Percentiles rank a stretch among this genome's conserved stretches.
Evolutionary conservation across 1,139 yeast genomes (phyloP).

Genomic region (Entelexis paramagnoliae): DNA sequence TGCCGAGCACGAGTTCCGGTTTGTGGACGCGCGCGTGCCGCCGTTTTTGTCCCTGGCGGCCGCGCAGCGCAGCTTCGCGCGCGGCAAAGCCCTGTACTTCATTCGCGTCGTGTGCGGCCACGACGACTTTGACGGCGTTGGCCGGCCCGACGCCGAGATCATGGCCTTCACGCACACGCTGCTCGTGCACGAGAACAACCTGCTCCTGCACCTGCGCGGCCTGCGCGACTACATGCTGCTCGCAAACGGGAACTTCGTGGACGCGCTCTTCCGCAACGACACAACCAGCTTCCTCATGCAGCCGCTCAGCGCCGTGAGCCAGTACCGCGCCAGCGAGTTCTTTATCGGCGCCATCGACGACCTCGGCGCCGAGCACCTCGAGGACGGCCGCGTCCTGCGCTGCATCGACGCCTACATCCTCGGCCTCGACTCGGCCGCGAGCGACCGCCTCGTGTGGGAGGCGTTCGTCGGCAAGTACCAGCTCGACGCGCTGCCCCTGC

Average conservation of each 20-base stretch:
- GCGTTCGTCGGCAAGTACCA: slow-evolving; percentile 81
- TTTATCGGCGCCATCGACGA: slow-evolving; percentile 15
- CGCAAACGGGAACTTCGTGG: slow-evolving; percentile 69
- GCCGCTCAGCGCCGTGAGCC: slow-evolving; percentile 9
- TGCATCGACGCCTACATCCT: slow-evolving; percentile 75
- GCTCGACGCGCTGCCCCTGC: slow-evolving; percentile 44
- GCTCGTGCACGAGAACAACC: slow-evolving; percentile 41
- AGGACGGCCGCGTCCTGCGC: slow-evolving; percentile 36
- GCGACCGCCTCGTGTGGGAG: slow-evolving; percentile 56
- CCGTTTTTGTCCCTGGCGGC: slow-evolving; percentile 41
- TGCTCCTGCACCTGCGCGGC: slow-evolving; percentile 49
- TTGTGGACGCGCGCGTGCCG: slow-evolving; percentile 44
- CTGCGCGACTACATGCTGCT: slow-evolving; percentile 60
- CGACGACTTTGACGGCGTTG: slow-evolving; percentile 39
- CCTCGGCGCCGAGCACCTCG: slow-evolving; percentile 21
- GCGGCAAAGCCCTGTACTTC: slow-evolving; percentile 70
- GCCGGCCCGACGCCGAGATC: slow-evolving; percentile 46
- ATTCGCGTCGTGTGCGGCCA: slow-evolving; percentile 56
- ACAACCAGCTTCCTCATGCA: slow-evolving; percentile 9
- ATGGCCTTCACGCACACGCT: slow-evolving; percentile 44
- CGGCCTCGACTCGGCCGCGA: slow-evolving; percentile 49
- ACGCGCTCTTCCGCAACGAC: slow-evolving; percentile 40
- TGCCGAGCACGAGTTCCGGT: slow-evolving; percentile 29
- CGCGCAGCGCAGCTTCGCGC: slow-evolving; percentile 53
- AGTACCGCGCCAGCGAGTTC: slow-evolving; percentile 14